Evolutionary conservation across 768 basidiomycete genomes (phyloP), one percentile per base, ranked within the genome.

Genomic region (Agaricus subrufescens): DNA sequence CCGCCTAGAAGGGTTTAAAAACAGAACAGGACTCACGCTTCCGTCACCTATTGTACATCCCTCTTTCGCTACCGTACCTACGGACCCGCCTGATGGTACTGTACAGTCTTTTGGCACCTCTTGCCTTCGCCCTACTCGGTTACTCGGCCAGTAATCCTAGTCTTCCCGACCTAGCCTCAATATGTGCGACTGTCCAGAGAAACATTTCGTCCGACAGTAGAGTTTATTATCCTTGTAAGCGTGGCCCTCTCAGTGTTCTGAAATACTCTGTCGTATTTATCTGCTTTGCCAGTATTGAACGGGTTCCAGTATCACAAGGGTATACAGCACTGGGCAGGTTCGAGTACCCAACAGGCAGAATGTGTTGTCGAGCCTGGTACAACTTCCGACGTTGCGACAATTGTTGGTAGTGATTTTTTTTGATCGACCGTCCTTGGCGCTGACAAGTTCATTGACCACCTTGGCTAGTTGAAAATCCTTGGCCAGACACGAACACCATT

Each of bases 291-390:
- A 40, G 39, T 40, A 40, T 14, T 40, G 12, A 40, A 40, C 12
- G 39, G 14, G 39, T 4, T 40, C 11, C 8, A 40, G 12, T 40
- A 40, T 40, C 11, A 9, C 12, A 40, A 40, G 39, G 39, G 39
- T 40, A 40, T 40, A 12, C 14, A 40, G 8, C 82, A 85, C 56
- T 85, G 79, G 79, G 76, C 79, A 0, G 65, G 66, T 25, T 81
- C 82, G 3, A 83, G 79, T 59, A 62, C 71, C 0, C 73, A 82
- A 52, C 1, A 52, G 1, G 62, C 84, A 0, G 66, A 72, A 1
- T 87, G 84, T 62, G 76, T 78, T 9, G 83, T 87, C 8, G 80
- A 85, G 60, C 84, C 84, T 2, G 81, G 78, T 9, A 80, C 74
- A 0, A 68, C 76, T 0, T 70, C 73, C 4, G 85, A 87, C 54